Conservation (phyloP, 176 grass and related monocot genomes). For the Secale cereale region DNA sequence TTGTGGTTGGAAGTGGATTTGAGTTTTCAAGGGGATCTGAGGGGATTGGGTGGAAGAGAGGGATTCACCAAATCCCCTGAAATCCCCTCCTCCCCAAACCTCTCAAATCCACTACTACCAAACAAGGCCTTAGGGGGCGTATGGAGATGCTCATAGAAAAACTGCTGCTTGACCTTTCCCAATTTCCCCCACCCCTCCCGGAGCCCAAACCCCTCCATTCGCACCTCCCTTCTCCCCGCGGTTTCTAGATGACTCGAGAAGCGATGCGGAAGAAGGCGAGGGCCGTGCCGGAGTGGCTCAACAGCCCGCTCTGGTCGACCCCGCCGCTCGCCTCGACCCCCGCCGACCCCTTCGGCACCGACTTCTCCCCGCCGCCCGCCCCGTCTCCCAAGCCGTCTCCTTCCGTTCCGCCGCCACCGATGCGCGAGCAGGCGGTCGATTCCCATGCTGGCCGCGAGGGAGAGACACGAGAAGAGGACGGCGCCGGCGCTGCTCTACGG, state of each 20-base stretch:
- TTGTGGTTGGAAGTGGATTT: too few relatives aligned
- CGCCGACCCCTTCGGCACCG: constrained; percentile 38
- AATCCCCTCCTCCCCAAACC: too few relatives aligned
- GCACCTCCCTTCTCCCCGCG: background rate
- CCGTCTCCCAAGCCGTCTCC: background rate
- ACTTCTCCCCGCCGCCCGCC: constrained; percentile 28
- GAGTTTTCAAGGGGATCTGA: too few relatives aligned
- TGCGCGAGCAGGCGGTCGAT: constrained; percentile 46
- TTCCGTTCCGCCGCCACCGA: constrained; percentile 9
- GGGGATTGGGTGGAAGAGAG: too few relatives aligned
- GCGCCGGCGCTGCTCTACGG: constrained; percentile 29
- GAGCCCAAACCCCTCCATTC: background rate
- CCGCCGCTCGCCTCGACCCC: constrained; percentile 23
- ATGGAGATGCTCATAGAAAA: too few relatives aligned
- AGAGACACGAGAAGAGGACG: background rate
- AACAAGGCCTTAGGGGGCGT: too few relatives aligned
- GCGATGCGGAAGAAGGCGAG: constrained; percentile 46
- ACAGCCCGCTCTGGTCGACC: constrained; percentile 77
- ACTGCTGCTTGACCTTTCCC: too few relatives aligned
- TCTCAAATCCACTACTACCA: too few relatives aligned
- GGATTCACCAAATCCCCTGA: too few relatives aligned
- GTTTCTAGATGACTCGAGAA: background rate
- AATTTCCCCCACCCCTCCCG: background rate
- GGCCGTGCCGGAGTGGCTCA: constrained; percentile 86
- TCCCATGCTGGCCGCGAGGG: background rate